Evolutionary conservation across 805 yeast species (phyloP).

Genomic region (Candida tallmaniae): DNA sequence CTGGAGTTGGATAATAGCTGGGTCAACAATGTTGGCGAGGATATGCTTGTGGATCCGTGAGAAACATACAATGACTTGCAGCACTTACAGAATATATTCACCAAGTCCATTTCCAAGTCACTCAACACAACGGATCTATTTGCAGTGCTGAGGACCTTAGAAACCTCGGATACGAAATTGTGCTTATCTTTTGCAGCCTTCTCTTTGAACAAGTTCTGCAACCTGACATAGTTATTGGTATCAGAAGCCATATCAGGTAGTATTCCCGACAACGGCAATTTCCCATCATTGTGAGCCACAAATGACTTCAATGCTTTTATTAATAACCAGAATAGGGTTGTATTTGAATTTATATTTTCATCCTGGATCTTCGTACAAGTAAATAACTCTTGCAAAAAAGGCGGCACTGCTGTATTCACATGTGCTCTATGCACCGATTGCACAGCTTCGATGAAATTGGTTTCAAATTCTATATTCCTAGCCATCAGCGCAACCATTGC

Average conservation of each 20-base stretch:
- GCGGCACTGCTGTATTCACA: conserved; percentile 33
- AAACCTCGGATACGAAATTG: conserved; percentile 32
- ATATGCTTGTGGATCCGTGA: conserved; percentile 31
- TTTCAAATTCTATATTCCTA: conserved; percentile 48
- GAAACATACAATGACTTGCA: conserved; percentile 48
- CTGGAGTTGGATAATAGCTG: conserved; percentile 4
- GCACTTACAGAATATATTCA: conserved; percentile 58
- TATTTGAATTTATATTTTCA: conserved; percentile 12
- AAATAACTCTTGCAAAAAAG: conserved; percentile 19
- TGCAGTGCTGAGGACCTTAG: conserved; percentile 17
- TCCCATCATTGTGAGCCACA: conserved; percentile 28
- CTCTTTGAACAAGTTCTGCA: conserved; percentile 54
- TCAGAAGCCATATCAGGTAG: conserved; percentile 89
- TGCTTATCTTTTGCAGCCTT: conserved; percentile 51
- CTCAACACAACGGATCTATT: conserved; percentile 20
- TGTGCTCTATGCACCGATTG: conserved; percentile 32
- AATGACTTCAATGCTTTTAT: conserved; percentile 51
- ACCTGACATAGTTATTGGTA: conserved; percentile 52
- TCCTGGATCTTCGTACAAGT: conserved; percentile 15
- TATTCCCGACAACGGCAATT: conserved; percentile 68
- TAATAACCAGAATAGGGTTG: conserved; percentile 57
- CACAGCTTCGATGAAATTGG: conserved; percentile 38
- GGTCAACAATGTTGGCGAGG: conserved; percentile 3
- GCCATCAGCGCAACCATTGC: conserved; percentile 32
- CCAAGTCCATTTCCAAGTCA: conserved; percentile 30